Base-by-base conservation (phyloP, 108 stramenopile species). In the Nitzschia sp. region DNA sequence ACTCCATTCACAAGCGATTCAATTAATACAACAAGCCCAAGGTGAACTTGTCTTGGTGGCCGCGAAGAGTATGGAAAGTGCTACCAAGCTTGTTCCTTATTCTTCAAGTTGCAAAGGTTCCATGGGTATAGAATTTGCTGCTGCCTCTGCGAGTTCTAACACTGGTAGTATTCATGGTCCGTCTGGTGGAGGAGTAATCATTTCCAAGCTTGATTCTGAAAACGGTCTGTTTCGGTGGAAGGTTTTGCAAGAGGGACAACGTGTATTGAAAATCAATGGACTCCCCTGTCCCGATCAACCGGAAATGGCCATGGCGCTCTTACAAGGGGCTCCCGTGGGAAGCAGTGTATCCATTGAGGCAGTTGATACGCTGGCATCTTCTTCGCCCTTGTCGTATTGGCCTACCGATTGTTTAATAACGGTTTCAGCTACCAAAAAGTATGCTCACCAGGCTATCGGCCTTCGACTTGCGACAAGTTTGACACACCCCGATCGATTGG, bases 191-290 rank as follows among this genome's bases (percentile, higher is more conserved):
- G 49, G 49, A 8, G 21, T 51, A 19, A 19, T 51, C 49, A 19
- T 51, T 51, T 9, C 49, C 8, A 19, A 51, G 11, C 21, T 51
- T 5, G 49, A 51, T 19, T 4, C n/a, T 4, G 4, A 8, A 8
- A 42, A 42, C 13, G 49, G 49, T 19, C 49, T 51, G 18, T 51
- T 51, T 51, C 49, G 21, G 21, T 51, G 49, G 49, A 19, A 23
- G 4, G 49, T 51, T 5, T 38, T 61, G 35, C 6, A 38, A 24
- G 17, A n/a, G 42, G 23, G 23, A 11, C 33, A 61, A 5, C 33
- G 36, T 19, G 29, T 61, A 4, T n/a, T 24, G 4, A 42, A 30
- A 24, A 61, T 61, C 36, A 61, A 61, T 61, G 60, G 60, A 38
- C 4, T 38, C 5, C 18, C 60, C 21, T 61, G 60, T 38, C 60